Conservation (phyloP, 2,329 filamentous ascomycete species). For the Chaetomiaceae sp. region DNA sequence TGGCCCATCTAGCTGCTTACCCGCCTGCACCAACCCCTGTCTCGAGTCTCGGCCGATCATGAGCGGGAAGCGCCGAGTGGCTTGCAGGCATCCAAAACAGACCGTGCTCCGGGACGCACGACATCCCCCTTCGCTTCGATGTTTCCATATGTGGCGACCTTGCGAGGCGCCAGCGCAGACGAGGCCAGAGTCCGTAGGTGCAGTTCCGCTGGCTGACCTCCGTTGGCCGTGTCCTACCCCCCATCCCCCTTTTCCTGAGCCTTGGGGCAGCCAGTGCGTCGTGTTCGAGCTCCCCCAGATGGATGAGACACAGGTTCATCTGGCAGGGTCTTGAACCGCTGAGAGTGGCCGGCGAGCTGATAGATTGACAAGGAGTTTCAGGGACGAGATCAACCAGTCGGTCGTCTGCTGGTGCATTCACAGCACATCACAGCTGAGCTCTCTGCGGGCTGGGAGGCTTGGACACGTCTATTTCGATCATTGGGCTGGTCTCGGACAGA, state of each 20-base stretch:
- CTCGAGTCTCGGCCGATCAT: not conserved
- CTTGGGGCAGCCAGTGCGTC: not conserved
- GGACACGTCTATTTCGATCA: not conserved
- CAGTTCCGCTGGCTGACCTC: not conserved
- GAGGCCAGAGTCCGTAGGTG: too few relatives aligned
- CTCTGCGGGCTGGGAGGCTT: constrained; percentile 1
- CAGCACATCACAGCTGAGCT: constrained; percentile 10
- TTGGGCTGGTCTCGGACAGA: constrained; percentile 7
- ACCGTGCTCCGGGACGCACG: constrained; percentile 13
- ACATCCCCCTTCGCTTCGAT: constrained; percentile 10
- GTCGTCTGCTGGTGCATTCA: not conserved
- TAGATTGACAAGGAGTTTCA: not conserved
- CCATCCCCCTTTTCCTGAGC: not conserved
- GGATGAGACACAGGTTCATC: not conserved
- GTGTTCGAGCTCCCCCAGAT: not conserved
- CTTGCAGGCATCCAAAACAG: constrained; percentile 5
- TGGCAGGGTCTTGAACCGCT: not conserved
- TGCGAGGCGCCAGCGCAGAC: too few relatives aligned
- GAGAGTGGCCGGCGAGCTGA: too few relatives aligned
- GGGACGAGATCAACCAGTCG: constrained; percentile 1
- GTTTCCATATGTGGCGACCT: not conserved
- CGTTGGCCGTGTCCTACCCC: too few relatives aligned
- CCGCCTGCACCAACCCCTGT: not conserved
- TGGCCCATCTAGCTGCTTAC: not conserved
- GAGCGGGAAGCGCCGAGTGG: constrained; percentile 1